Base-by-base conservation (phyloP, 495 filamentous ascomycete species). In the Achaetomiella virescens region DNA sequence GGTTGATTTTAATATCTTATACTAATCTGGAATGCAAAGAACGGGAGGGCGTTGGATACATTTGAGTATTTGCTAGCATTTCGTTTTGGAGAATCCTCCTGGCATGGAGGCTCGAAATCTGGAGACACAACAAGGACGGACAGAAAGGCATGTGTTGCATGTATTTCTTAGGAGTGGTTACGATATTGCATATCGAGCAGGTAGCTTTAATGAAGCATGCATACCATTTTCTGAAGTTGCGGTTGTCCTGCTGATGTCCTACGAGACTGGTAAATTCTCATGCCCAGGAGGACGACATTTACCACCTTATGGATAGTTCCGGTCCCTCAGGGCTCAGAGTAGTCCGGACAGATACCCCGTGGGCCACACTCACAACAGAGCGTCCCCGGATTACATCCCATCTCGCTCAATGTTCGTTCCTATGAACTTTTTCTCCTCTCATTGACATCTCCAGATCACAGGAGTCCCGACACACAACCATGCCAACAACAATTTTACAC, bases 171-270 rank as follows among this genome's bases (percentile, higher is more conserved):
- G n/a, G n/a, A n/a, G 20, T 27, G 40, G 48, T 51, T 44, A 52
- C 41, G 42, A 61, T 58, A 36, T 47, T 65, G 63, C 60, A 69
- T 66, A 73, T 67, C 63, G 65, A 67, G 50, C 61, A 64, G 60
- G 48, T 54, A 63, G 52, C 52, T 56, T n/a, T 61, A 61, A 63
- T 63, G 63, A 52, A 46, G 58, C 55, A 58, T 52, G n/a, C n/a
- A n/a, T n/a, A n/a, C n/a, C n/a, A n/a, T 52, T 25, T 54, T 40
- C 14, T 24, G 17, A 22, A 2, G 31, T 38, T 17, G 22, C 8
- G 18, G n/a, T 31, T 31, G 27, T 50, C 14, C 10, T 38, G 43
- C 36, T 3, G n/a, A 3, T 20, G 17, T 31, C 27, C n/a, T n/a
- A n/a, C n/a, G n/a, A n/a, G n/a, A n/a, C n/a, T n/a, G n/a, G n/a